Evolutionary conservation across 208 protist species (phyloP), one percentile per base, ranked within the genome.

Genomic region (Trypanosoma scelopori): DNA sequence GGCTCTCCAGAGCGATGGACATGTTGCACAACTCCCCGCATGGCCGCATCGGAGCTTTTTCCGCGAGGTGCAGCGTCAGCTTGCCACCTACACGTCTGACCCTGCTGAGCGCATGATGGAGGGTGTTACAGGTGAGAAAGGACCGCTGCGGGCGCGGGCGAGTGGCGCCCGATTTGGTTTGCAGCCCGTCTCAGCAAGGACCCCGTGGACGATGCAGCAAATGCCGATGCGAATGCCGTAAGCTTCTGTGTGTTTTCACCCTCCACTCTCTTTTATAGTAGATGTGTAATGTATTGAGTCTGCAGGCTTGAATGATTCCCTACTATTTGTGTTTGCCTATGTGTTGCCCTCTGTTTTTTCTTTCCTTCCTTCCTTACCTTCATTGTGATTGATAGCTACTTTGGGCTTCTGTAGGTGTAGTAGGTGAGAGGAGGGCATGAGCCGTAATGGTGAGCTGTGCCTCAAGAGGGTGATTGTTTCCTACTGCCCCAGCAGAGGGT

Each of bases 401-500:
- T 72, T 5, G 32, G 30, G 37, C 63, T 35, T n/a, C 49, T 57
- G 6, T 45, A 5, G 43, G 3, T 22, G n/a, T 16, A 47, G 43
- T 16, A 13, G 3, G 43, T 47, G 12, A n/a, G 12, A 47, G 45
- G 35, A 41, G 15, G 55, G 7, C 28, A 94, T 95, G 89, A 95
- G 89, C 60, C 85, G 89, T 47, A 91, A 87, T 60, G 89, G 89
- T 6, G 81, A 90, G 71, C 67, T 92, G 32, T 89, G 79, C 45
- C 63, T 95, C 42, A 69, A 88, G 66, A 91, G 90, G 65, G 78
- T 95, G 39, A 92, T 95, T 69, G 57, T 95, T 39, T 82, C 83
- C 22, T 95, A 95, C 61, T 84, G 77, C 65, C 78, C 86, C 22
- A 82, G 74, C 60, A 75, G 69, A 16, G 89, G 85, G 23, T 77